Evolutionary conservation across 345 rosid genomes (phyloP).

Genomic region (Gossypium stocksii): DNA sequence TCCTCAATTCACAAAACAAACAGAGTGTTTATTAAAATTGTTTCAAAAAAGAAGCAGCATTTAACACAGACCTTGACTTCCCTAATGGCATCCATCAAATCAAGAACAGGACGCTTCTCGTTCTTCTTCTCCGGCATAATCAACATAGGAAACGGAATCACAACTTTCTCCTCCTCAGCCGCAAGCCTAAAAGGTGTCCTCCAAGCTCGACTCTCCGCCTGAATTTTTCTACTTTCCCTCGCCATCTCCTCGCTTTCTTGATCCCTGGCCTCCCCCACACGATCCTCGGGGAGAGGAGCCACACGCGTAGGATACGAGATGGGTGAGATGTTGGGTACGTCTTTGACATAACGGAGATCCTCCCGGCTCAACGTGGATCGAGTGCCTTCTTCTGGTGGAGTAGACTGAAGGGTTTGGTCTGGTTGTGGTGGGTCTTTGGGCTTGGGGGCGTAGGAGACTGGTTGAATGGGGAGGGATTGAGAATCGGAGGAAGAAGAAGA

Average conservation of each 20-base stretch:
- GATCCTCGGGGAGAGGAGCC: conserved; percentile 86
- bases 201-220: conserved; percentile 29
- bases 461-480: conserved; percentile 34
- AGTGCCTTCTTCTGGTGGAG: conserved; percentile 10
- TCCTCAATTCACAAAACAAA: not conserved
- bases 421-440: conserved; percentile 32
- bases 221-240: conserved; percentile 37
- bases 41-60: not conserved
- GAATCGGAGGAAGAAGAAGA: conserved; percentile 22
- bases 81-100: conserved; percentile 79
- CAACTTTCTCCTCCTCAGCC: conserved; percentile 42
- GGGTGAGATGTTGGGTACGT: conserved; percentile 47
- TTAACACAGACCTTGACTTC: conserved; percentile 63
- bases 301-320: conserved; percentile 70
- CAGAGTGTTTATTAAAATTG: not conserved
- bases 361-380: conserved; percentile 53
- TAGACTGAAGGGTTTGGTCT: conserved; percentile 10
- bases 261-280: conserved; percentile 10
- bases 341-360: conserved; percentile 71
- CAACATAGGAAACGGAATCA: conserved; percentile 58
- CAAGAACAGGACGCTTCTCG: conserved; percentile 54
- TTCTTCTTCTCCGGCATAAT: conserved; percentile 54
- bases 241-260: conserved; percentile 31
- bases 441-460: conserved; percentile 60
- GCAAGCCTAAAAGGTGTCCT: conserved; percentile 30